Evolutionary conservation across 1,284 basidiomycete genomes (phyloP).

Genomic region (Cerrena zonata): DNA sequence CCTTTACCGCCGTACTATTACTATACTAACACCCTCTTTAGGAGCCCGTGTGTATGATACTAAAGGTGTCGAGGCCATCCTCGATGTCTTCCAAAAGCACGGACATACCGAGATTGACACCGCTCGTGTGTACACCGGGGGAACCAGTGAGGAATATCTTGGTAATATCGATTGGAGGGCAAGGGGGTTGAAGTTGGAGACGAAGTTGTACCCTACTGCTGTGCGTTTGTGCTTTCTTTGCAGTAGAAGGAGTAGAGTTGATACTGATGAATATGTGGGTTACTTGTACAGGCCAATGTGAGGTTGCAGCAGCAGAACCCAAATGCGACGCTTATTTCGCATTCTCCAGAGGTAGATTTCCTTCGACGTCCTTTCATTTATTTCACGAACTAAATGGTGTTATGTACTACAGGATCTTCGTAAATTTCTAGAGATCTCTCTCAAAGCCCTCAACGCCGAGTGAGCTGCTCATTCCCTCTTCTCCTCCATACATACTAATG

Average conservation of each 20-base stretch:
- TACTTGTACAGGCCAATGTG: background rate
- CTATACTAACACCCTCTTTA: background rate
- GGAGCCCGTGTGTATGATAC: conserved; percentile 46
- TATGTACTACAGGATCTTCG: conserved; percentile 35
- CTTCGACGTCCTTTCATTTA: no score
- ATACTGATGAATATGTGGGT: no score
- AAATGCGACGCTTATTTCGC: conserved; percentile 1
- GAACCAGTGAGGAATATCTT: conserved; percentile 30
- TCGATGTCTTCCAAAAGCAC: conserved; percentile 53
- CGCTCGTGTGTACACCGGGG: conserved; percentile 39
- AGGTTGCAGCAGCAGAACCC: background rate
- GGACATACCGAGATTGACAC: conserved; percentile 56
- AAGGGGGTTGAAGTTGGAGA: conserved; percentile 49
- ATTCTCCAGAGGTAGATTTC: conserved; percentile 8
- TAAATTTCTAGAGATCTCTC: conserved; percentile 38
- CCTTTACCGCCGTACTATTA: background rate
- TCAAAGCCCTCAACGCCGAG: conserved; percentile 44
- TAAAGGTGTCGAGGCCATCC: conserved; percentile 44
- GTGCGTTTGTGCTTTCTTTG: background rate
- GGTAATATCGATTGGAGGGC: conserved; percentile 30
- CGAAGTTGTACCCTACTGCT: conserved; percentile 9
- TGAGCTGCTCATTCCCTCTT: conserved; percentile 16
- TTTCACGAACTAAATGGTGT: no score
- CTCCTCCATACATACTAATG: background rate
- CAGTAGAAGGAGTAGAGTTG: no score